Conservation (phyloP, 768 basidiomycete species). For the Phylloporus sp. region DNA sequence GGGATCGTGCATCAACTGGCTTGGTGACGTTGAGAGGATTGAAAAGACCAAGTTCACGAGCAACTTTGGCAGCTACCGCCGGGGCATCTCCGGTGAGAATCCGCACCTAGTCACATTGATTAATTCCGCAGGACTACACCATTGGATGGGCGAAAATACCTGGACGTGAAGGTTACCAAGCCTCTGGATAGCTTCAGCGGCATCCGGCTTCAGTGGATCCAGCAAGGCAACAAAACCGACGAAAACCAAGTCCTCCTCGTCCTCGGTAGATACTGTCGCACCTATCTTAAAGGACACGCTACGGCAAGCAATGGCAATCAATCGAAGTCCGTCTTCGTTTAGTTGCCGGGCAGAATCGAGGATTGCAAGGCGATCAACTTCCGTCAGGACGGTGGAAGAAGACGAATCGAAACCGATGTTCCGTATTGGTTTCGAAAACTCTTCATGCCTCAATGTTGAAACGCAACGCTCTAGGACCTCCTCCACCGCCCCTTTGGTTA, state of each 20-base stretch:
- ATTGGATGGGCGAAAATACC: constrained; percentile 13
- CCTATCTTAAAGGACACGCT: constrained; percentile 14
- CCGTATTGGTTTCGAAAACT: constrained; percentile 9
- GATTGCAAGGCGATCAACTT: constrained; percentile 17
- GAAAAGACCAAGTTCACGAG: constrained; percentile 34
- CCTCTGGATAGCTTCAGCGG: constrained; percentile 27
- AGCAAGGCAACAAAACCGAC: constrained; percentile 28
- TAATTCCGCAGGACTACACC: constrained; percentile 1
- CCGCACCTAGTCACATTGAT: constrained; percentile 21
- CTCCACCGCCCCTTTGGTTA: constrained; percentile 31
- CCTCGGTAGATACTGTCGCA: constrained; percentile 15
- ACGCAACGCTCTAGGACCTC: constrained; percentile 30
- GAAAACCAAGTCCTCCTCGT: constrained; percentile 28
- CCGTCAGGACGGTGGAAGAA: constrained; percentile 15
- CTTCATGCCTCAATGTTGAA: constrained; percentile 16
- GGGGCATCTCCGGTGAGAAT: constrained; percentile 35
- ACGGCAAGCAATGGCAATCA: constrained; percentile 28
- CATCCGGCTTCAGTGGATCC: constrained; percentile 31
- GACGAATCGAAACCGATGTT: constrained; percentile 16
- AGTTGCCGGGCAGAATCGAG: constrained; percentile 25
- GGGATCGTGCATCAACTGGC: neutral
- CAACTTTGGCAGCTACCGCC: constrained; percentile 35
- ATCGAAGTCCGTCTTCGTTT: constrained; percentile 30
- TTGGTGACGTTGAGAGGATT: constrained; percentile 15
- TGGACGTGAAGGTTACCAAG: constrained; percentile 28